Evolutionary conservation across 352 stramenopile species (phyloP).

Genomic region (Phytopythium aichiense): DNA sequence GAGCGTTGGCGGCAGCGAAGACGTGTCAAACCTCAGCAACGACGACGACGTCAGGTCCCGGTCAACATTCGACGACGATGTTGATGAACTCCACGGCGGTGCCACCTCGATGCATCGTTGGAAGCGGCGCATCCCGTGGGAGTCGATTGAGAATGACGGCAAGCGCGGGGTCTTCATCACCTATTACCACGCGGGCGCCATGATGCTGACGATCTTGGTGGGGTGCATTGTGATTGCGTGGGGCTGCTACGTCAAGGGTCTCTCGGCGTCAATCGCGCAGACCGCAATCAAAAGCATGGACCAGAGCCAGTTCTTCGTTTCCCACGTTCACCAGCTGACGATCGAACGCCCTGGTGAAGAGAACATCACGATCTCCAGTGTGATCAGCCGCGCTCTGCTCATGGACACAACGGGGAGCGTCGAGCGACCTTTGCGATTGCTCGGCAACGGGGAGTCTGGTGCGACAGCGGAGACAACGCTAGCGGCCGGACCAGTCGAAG

Average conservation of each 20-base stretch:
- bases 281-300: constrained; percentile 63
- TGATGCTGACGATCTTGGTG: constrained; percentile 41
- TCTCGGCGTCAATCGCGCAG: constrained; percentile 61
- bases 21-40: constrained; percentile 17
- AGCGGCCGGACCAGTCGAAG: constrained; percentile 3
- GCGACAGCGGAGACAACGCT: neutral
- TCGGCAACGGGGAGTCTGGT: constrained; percentile 43
- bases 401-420: constrained; percentile 35
- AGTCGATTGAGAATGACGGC: constrained; percentile 68
- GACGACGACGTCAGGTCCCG: constrained; percentile 5
- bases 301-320: constrained; percentile 55
- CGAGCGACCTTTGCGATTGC: constrained; percentile 24
- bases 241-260: constrained; percentile 70
- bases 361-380: constrained; percentile 74
- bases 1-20: constrained; percentile 22
- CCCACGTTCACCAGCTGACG: constrained; percentile 61
- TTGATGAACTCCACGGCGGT: constrained; percentile 24
- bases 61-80: constrained; percentile 17
- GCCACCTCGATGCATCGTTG: constrained; percentile 10
- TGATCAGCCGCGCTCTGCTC: constrained; percentile 58
- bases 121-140: constrained; percentile 49
- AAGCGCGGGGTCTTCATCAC: constrained; percentile 80
- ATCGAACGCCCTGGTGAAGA: constrained; percentile 64
- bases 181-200: constrained; percentile 66
- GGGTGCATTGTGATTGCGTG: constrained; percentile 57